Evolutionary conservation across 2,329 filamentous ascomycete genomes (phyloP).

Genomic region (Biscogniauxia mediterranea): DNA sequence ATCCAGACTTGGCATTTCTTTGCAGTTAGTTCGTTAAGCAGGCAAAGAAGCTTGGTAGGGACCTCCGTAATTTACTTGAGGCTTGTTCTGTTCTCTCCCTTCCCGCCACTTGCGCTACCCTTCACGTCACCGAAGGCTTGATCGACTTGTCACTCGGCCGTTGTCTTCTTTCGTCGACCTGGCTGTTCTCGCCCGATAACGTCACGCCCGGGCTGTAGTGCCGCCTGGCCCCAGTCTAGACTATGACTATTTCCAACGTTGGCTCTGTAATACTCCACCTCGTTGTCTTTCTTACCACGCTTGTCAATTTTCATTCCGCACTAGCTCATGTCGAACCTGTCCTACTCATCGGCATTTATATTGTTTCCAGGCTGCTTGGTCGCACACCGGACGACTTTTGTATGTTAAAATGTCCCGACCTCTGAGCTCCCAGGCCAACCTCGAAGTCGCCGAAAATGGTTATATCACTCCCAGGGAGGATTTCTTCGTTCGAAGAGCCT

Average conservation of each 20-base stretch:
- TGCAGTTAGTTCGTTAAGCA: no score
- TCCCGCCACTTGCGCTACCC: no score
- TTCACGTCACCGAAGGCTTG: no score
- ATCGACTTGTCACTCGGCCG: no score
- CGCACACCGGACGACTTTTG: slow-evolving; percentile 48
- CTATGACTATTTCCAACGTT: slow-evolving; percentile 52
- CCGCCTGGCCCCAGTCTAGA: slow-evolving; percentile 7
- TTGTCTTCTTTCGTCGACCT: no score
- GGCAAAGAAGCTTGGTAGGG: no score
- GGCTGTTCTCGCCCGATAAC: no score
- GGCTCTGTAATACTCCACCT: slow-evolving; percentile 51
- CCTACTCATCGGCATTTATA: slow-evolving; percentile 46
- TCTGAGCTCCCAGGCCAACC: slow-evolving; percentile 17
- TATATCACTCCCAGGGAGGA: slow-evolving; percentile 30
- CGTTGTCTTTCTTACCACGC: slow-evolving; percentile 52
- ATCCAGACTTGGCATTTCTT: no score
- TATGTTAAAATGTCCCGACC: slow-evolving; percentile 29
- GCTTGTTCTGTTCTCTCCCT: no score
- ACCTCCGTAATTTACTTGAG: no score
- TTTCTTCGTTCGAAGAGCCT: slow-evolving; percentile 15
- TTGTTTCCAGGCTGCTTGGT: slow-evolving; percentile 46
- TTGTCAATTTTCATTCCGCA: slow-evolving; percentile 52
- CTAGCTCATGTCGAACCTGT: slow-evolving; percentile 49
- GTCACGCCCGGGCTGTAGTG: background rate
- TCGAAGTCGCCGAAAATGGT: slow-evolving; percentile 25